Evolutionary conservation across 495 filamentous ascomycete genomes (phyloP), one percentile per base, ranked within the genome.

Genomic region (Achaetomiella virescens): DNA sequence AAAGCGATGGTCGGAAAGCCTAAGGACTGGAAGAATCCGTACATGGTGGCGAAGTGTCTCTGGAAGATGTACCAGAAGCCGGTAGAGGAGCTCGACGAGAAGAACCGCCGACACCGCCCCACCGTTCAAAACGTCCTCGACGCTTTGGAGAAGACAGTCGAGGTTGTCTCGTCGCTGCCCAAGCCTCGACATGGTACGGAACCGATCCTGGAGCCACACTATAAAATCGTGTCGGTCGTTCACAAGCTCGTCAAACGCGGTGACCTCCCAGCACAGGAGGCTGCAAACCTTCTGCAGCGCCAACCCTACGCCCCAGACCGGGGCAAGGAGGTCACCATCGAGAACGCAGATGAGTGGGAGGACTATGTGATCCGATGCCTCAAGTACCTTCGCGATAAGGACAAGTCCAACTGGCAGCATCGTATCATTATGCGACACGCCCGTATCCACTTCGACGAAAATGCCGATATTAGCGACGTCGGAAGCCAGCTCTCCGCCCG

Each of bases 391-490:
- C 86, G 89, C 56, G 82, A 81, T 45, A 89, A 89, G 21, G 93
- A 99, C 64, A 96, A 96, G 71, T 84, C 87, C 3, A 90, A 95
- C 63, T 99, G 93, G 93, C 93, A 99, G 66, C 93, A 99, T 63
- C 87, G 93, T 2, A 90, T 99, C 75, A 86, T 88, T 58, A 81
- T 82, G 45, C 84, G 91, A 33, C 83, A 78, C 60, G 91, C 90
- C 10, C 83, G 84, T 61, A 81, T 96, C 46, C 73, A 92, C 24
- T 95, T 87, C 62, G 70, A 78, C 25, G 67, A 69, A 31, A 57
- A 69, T 38, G 61, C 64, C 17, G 51, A 67, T 29, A 67, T 68
- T 17, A 61, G 40, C 24, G 51, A 63, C 15, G 54, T 49, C 35
- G 54, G 20, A 9, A 59, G 45, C 22, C 57, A 60, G 27, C 60